Evolutionary conservation across 75 land plant species (phyloP), one percentile per base, ranked within the genome.

Genomic region (Sequoiadendron giganteum): DNA sequence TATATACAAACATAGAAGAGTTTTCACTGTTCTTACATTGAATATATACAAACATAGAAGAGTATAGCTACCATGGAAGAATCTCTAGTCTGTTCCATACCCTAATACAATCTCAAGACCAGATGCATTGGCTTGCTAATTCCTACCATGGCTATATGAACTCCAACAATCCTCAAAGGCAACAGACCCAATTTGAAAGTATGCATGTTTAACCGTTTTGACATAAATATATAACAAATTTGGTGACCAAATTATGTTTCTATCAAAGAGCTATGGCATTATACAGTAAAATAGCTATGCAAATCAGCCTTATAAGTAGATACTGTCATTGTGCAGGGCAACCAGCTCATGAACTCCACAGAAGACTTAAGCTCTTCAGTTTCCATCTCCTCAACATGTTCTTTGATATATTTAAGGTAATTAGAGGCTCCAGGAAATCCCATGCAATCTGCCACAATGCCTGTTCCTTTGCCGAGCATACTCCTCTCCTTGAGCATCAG

Each of bases 391-490:
- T 81, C 83, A 25, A 30, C n/a, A 43, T 81, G 47, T 81, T 81
- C 49, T 43, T 10, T 81, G 43, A 81, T 21, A 81, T 81, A 81
- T 28, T 43, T 81, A 1, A 43, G 40, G 48, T 42, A 40, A 48
- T 81, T 25, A 9, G 43, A 89, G 25, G 89, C 87, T 30, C 89
- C 88, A 36, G 88, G 45, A 48, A 88, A 86, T 45, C 75, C 77
- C 16, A 88, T 16, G 88, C 70, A 70, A 38, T 88, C 88, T 58
- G 89, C 72, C 10, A 88, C 61, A 45, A 88, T 55, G 18, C 30
- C 78, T 40, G 89, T 85, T 54, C 89, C 89, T 54, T 39, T 55
- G 38, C 89, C 78, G 28, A 88, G 10, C 88, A 88, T 36, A 9
- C 48, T 34, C 9, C 19, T 43, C 7, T 61, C 73, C 43, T 65